phyloP scores from a whole-genome alignment of 108 stramenopile species.

The Parmales sp. region DNA sequence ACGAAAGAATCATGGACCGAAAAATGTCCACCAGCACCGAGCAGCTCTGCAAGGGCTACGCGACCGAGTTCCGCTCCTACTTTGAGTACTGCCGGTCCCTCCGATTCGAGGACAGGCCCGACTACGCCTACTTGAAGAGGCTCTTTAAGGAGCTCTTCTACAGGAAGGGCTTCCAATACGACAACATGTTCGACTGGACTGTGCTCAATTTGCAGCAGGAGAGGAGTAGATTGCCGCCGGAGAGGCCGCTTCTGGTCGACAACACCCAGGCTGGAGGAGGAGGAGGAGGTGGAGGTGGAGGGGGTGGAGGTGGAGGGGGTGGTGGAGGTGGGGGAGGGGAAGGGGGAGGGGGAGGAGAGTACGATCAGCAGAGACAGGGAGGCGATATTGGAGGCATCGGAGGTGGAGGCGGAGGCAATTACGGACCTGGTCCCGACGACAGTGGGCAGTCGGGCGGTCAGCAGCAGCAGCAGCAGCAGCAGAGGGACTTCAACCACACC shows the following conservation, averaged over 20 bases:
- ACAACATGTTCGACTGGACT: conserved; percentile 99
- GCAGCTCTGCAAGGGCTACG: conserved; percentile 97
- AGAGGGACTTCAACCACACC: no score
- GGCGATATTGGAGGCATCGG: no score
- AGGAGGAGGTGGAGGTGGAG: not conserved
- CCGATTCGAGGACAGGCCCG: conserved; percentile 97
- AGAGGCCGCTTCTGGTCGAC: conserved; percentile 33
- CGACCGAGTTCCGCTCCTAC: conserved; percentile 98
- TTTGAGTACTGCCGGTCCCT: conserved; percentile 98
- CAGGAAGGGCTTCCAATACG: conserved; percentile 97
- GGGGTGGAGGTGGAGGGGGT: not conserved
- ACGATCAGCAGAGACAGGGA: not conserved
- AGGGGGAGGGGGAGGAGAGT: not conserved
- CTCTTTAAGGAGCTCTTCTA: conserved; percentile 93
- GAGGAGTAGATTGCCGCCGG: conserved; percentile 60
- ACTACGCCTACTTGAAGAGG: conserved; percentile 97
- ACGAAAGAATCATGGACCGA: conserved; percentile 99
- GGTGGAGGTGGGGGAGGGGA: no score
- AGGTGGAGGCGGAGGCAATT: not conserved
- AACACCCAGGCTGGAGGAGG: not conserved
- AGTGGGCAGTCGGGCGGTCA: not conserved
- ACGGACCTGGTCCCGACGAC: not conserved
- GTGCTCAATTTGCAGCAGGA: conserved; percentile 88
- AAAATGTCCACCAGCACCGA: conserved; percentile 98
- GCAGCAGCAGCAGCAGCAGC: no score